Evolutionary conservation across 306 rosid species (phyloP).

Genomic region (Prunus davidiana): DNA sequence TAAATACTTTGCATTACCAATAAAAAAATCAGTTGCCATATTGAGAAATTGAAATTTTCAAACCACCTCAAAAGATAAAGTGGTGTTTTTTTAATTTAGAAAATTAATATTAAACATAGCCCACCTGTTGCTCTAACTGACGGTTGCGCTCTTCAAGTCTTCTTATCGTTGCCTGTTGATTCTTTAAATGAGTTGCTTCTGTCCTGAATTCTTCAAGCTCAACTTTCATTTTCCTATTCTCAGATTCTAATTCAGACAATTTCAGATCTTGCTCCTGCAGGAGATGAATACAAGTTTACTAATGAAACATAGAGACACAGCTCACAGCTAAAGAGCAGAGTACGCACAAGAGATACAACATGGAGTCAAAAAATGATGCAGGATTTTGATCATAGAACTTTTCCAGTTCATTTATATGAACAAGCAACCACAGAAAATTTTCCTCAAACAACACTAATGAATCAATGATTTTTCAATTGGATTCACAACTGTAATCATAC

Average conservation of each 20-base stretch:
- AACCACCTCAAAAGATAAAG: neutral
- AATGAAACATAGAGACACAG: conserved; percentile 4
- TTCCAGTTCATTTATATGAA: neutral
- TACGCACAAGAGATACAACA: conserved; percentile 3
- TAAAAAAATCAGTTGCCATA: neutral
- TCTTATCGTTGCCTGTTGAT: conserved; percentile 98
- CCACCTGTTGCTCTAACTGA: conserved; percentile 94
- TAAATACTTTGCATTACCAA: neutral
- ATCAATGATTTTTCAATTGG: no score
- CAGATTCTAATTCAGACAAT: conserved; percentile 84
- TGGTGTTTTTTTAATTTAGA: neutral
- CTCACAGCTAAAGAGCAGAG: conserved; percentile 12
- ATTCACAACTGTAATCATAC: no score
- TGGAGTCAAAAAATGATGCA: neutral
- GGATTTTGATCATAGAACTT: neutral
- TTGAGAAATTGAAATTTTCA: neutral
- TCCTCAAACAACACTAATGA: no score
- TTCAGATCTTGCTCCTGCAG: conserved; percentile 88
- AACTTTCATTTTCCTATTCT: conserved; percentile 95
- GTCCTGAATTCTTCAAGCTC: conserved; percentile 99
- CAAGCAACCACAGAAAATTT: no score
- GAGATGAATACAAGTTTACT: conserved; percentile 8
- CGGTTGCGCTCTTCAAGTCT: conserved; percentile 95
- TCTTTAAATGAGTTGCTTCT: conserved; percentile 94
- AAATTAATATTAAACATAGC: conserved; percentile 13